Base-by-base conservation (phyloP, 2,329 filamentous ascomycete genomes). In the Colletotrichum sp. region DNA sequence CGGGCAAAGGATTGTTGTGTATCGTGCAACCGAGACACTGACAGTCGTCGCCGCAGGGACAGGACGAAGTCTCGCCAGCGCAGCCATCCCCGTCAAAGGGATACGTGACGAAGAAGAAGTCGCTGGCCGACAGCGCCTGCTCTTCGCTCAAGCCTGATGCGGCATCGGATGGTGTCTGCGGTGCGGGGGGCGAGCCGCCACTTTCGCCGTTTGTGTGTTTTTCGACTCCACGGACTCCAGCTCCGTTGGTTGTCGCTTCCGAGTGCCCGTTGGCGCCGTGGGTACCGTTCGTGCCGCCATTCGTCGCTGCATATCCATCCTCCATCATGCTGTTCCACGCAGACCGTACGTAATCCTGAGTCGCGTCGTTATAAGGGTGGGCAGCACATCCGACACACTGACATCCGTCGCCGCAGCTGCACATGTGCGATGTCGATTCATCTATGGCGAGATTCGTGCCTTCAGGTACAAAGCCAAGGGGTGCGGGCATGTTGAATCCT, bases 311-410 rank as follows among this genome's bases (percentile, higher is more conserved):
- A 39, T 80, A 79, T 8, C 81, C 59, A 49, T 87, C 85, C 32
- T 86, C 84, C 77, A 80, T 79, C 85, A 87, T 87, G 69, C 80
- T 84, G 63, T 84, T 83, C 82, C 84, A 87, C 2, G 88, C 88
- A 8, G 88, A 89, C 68, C 88, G 85, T 5, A 92, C 86, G 74
- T 88, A 88, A 66, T 86, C 87, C 77, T 87, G 89, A 67, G 90
- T 94, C 27, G 92, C 90, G 9, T 91, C 87, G 78, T 94, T 94
- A 80, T 92, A 93, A 15, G 93, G 92, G 81, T 94, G 93, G 4
- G 90, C 91, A 7, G 92, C 88, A 81, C 93, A 95, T 13, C 92
- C 93, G 44, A 94, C 86, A 80, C 93, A 95, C 78, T 92, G 89
- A 78, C 93, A 95, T 32, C 86, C 86, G 70, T 93, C 90, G 25